Evolutionary conservation across 352 stramenopile genomes (phyloP), one percentile per base, ranked within the genome.

Genomic region (Phytophthora brassicae): DNA sequence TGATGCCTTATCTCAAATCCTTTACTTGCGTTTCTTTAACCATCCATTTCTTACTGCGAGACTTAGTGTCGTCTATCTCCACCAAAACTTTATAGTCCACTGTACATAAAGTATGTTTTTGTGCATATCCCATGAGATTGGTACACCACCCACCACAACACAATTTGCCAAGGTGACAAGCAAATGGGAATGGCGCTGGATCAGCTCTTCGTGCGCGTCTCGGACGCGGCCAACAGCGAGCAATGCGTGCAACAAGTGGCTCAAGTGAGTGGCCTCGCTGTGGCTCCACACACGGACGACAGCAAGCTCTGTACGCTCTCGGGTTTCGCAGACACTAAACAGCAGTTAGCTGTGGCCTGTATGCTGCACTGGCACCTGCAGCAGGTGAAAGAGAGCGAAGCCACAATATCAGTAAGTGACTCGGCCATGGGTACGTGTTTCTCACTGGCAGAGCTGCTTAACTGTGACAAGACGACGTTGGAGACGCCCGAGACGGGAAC

Each of bases 271-370:
- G 70, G 62, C 33, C 68, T 84, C 42, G 20, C 14, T 14, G 22
- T 51, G 5, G 42, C 49, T n/a, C 3, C 54, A 6, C 46, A 54
- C 16, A 39, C 47, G 5, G 45, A 66, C 16, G 49, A 65, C 17
- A 42, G 24, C 49, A 65, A 59, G 20, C 50, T 70, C 20, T 76
- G 56, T 33, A 62, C 45, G 22, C 41, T 85, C 33, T 59, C 45
- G 16, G 71, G 69, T 19, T 68, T 80, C 44, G 36, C 45, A 3
- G 55, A 72, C 62, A 70, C 64, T n/a, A 72, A 67, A 6, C 68
- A 83, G 45, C 79, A 88, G 33, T 53, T 88, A 22, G 79, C 72
- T 12, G 59, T 84, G 50, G 74, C 79, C 29, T 85, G 77, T 53
- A 56, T 81, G 52, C 50, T 85, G 60, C 66, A 86, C 46, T 88